Base-by-base conservation (phyloP, 73 alveolate genomes). In the Paraurostyla sp. region DNA sequence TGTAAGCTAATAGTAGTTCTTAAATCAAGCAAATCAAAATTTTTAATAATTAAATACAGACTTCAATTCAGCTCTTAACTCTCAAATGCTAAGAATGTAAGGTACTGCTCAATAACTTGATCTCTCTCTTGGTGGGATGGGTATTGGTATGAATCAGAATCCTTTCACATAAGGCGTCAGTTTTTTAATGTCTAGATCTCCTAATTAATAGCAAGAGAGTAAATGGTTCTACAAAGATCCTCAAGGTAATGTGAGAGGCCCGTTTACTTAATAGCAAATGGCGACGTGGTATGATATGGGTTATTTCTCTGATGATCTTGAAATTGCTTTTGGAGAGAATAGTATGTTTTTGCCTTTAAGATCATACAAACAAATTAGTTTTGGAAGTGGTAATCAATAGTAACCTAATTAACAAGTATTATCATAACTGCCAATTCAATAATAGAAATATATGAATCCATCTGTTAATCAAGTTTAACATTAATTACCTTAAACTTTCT, bases 221-320 rank as follows among this genome's bases (percentile, higher is more conserved):
- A 85, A 40, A 56, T 89, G 95, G 95, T 81, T 35, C 54, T 89
- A 89, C 62, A 89, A 89, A 51, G 95, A 89, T 63, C 92, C 92
- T 0, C 41, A n/a, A 30, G 92, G 95, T 23, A 38, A 51, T 33
- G 73, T 76, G 0, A 23, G 92, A 89, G 95, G 95, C 3, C 95
- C 95, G 11, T 89, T 89, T 56, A 63, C 84, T 49, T 51, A 76
- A 0, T 20, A 50, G 27, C 71, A 89, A 15, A 89, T 89, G 95
- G 90, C 80, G 23, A 57, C 91, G 9, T 89, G 95, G 95, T 83
- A 63, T 69, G 88, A 82, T 23, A 45, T 57, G 1, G 95, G 95
- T 9, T 89, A 89, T 62, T 89, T 89, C 76, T 45, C 52, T 36
- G 95, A 89, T 57, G 95, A 89, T 50, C 76, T 89, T 18, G 92